Evolutionary conservation across 306 rosid genomes (phyloP).

Genomic region (Quercus gilva): DNA sequence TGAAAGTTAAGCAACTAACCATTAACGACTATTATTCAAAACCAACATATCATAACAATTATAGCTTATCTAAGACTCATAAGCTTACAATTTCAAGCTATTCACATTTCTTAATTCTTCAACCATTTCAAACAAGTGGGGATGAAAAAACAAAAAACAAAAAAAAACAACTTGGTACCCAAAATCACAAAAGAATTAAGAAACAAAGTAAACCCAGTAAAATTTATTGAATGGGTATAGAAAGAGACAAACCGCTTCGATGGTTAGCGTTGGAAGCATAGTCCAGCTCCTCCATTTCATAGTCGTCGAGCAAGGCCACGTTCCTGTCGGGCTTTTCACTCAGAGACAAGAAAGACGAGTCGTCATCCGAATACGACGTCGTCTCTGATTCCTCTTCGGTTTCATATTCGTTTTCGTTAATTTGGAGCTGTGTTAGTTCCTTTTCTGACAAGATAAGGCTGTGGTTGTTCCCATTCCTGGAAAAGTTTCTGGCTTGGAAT

Average conservation of each 20-base stretch:
- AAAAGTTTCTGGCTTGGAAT: conserved; percentile 16
- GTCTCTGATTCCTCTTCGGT: conserved; percentile 22
- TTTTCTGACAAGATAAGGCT: conserved; percentile 17
- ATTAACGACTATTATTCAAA: neutral
- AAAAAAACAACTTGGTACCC: neutral
- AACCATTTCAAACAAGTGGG: neutral
- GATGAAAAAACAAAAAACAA: neutral
- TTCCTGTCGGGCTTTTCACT: conserved; percentile 81
- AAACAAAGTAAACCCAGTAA: neutral
- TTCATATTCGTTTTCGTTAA: conserved; percentile 21
- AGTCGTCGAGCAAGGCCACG: conserved; percentile 66
- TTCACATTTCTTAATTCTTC: neutral
- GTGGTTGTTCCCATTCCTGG: conserved; percentile 13
- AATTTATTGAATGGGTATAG: neutral
- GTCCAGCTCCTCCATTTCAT: conserved; percentile 75
- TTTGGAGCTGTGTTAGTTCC: conserved; percentile 13
- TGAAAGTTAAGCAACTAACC: neutral
- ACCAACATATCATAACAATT: neutral
- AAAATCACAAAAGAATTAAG: neutral
- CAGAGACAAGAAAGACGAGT: conserved; percentile 67
- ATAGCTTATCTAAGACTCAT: neutral
- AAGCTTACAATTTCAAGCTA: neutral
- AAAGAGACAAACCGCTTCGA: conserved; percentile 60
- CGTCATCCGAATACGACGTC: conserved; percentile 54
- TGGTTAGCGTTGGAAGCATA: conserved; percentile 48